Conservation (phyloP, 768 basidiomycete genomes). For the Pulveroboletus sp. region DNA sequence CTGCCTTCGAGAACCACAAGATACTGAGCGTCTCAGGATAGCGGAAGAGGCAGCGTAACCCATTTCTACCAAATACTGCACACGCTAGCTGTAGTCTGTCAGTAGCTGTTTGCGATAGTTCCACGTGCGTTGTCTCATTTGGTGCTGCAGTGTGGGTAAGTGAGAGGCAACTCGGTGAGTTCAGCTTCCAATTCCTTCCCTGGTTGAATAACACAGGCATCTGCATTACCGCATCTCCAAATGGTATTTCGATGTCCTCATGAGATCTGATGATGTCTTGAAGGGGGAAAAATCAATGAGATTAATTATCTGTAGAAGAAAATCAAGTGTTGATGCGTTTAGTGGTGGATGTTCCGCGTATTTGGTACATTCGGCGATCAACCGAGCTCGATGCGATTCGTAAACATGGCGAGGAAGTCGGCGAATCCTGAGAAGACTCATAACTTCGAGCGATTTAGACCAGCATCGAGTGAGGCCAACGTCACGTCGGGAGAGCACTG, state of each 20-base stretch:
- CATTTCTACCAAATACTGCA: background rate
- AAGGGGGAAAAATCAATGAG: constrained; percentile 3
- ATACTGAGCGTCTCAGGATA: too few relatives aligned
- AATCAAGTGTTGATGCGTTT: background rate
- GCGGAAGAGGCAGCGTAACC: background rate
- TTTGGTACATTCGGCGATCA: background rate
- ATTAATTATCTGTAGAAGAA: background rate
- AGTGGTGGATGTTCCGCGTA: background rate
- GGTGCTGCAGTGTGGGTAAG: background rate
- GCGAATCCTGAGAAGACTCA: background rate
- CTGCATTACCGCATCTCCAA: constrained; percentile 3
- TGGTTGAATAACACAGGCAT: background rate
- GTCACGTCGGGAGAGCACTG: background rate
- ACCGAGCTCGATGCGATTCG: background rate
- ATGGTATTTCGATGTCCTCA: background rate
- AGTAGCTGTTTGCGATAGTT: background rate
- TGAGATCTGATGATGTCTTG: constrained; percentile 2
- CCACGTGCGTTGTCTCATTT: background rate
- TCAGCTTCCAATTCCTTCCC: constrained; percentile 1
- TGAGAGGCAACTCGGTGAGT: background rate
- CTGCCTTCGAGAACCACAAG: too few relatives aligned
- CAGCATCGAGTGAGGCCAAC: background rate
- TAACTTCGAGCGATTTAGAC: background rate
- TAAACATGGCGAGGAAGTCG: background rate
- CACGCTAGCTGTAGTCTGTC: constrained; percentile 3